Evolutionary conservation across 1,284 basidiomycete genomes (phyloP).

Genomic region (Ustilago sp.): DNA sequence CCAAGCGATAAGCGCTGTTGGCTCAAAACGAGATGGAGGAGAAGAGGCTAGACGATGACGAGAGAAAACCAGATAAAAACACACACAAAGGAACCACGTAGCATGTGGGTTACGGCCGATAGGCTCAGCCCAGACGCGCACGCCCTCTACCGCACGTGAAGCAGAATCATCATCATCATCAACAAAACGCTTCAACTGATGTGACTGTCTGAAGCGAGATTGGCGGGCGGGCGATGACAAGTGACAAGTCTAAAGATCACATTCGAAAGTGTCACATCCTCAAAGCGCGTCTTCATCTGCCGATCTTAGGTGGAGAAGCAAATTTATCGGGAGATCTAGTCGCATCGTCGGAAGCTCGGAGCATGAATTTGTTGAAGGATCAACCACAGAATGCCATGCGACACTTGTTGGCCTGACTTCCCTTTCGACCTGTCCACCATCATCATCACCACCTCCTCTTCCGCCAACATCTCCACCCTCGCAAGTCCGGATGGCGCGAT

Average conservation of each 20-base stretch:
- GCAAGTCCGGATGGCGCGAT: constrained; percentile 2
- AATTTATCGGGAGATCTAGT: constrained; percentile 19
- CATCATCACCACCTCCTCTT: not conserved
- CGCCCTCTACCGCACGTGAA: too few species aligned
- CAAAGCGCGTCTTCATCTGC: constrained; percentile 21
- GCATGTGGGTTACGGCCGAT: too few species aligned
- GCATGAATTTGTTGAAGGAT: not conserved
- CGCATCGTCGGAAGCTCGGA: constrained; percentile 36
- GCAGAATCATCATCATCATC: too few species aligned
- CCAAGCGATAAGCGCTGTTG: too few species aligned
- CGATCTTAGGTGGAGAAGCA: not conserved
- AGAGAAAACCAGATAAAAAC: too few species aligned
- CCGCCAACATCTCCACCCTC: not conserved
- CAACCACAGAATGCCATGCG: not conserved
- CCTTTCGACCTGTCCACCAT: constrained; percentile 4
- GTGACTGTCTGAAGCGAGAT: not conserved
- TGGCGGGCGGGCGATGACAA: constrained; percentile 3
- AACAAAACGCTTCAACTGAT: too few species aligned
- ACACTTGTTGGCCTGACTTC: not conserved
- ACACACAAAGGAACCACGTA: too few species aligned
- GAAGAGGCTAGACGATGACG: too few species aligned
- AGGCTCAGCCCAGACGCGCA: too few species aligned
- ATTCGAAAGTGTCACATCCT: constrained; percentile 15
- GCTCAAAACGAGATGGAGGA: too few species aligned
- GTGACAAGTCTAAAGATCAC: constrained; percentile 25